These are phyloP conservation scores for Taphrina pruni DNA, from an alignment of 1,139 yeast genomes.

Conservation along the genomic window DNA sequence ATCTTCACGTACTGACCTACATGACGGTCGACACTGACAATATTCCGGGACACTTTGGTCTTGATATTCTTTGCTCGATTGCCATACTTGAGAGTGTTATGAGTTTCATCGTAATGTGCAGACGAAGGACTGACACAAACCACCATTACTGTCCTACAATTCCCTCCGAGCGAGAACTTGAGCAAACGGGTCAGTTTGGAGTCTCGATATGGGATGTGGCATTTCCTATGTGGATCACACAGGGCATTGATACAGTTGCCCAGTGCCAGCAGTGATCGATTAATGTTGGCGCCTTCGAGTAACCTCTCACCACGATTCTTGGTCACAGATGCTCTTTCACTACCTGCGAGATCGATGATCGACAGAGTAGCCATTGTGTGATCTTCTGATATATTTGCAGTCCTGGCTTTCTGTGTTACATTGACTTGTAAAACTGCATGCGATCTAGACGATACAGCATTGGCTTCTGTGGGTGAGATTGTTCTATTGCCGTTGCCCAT, in stretches of 20 bases:
- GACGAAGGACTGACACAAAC: conserved; percentile 78
- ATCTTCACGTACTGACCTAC: conserved; percentile 85
- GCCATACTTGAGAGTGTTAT: conserved; percentile 87
- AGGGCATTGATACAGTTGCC: conserved; percentile 94
- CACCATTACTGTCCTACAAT: conserved; percentile 81
- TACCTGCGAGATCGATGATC: conserved; percentile 93
- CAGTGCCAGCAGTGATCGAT: conserved; percentile 84
- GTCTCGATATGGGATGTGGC: conserved; percentile 89
- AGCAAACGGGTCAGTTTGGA: conserved; percentile 84
- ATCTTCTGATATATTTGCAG: conserved; percentile 55
- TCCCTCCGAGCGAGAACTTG: conserved; percentile 91
- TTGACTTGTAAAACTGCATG: conserved; percentile 86
- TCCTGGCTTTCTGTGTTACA: conserved; percentile 54
- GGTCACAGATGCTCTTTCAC: conserved; percentile 86
- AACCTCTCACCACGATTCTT: conserved; percentile 64
- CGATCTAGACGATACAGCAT: conserved; percentile 81
- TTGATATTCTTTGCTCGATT: conserved; percentile 91
- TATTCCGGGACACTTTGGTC: conserved; percentile 77
- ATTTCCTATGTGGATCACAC: conserved; percentile 69
- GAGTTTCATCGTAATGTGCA: conserved; percentile 72
- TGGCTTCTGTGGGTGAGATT: conserved; percentile 88
- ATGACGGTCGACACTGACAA: conserved; percentile 78
- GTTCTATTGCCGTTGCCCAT: conserved; percentile 76
- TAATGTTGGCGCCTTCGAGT: conserved; percentile 90
- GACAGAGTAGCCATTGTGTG: conserved; percentile 68